Percentiles rank a stretch among this genome's conserved stretches.
phyloP scores from a whole-genome alignment of 148 eudicot species.

The Nepenthes gracilis region DNA sequence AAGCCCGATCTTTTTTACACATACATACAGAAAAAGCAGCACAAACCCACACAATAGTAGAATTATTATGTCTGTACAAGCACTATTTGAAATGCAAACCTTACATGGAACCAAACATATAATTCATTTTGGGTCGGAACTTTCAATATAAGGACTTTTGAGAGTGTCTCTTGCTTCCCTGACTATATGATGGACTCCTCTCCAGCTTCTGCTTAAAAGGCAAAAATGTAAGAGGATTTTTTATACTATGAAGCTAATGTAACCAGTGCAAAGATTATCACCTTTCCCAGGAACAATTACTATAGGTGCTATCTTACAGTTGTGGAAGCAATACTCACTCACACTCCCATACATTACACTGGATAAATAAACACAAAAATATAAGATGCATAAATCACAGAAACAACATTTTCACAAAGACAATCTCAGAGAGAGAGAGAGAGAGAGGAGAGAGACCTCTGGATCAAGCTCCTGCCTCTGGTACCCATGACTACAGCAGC shows the following conservation, averaged over 20 bases:
- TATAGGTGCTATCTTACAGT: slow-evolving; percentile 73
- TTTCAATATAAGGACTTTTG: too few species aligned
- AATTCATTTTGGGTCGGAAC: too few species aligned
- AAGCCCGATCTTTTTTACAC: too few species aligned
- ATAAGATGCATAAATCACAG: neutral
- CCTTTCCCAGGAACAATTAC: slow-evolving; percentile 91
- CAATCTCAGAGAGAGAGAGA: neutral
- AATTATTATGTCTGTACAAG: too few species aligned
- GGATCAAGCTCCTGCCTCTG: slow-evolving; percentile 77
- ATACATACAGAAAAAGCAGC: too few species aligned
- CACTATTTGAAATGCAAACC: too few species aligned
- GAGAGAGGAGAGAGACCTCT: slow-evolving; percentile 32
- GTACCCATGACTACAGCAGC: slow-evolving; percentile 80
- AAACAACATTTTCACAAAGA: neutral
- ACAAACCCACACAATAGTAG: too few species aligned
- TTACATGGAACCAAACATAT: too few species aligned
- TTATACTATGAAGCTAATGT: neutral
- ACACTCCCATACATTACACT: slow-evolving; percentile 95
- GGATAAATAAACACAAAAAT: slow-evolving; percentile 5
- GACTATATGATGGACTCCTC: slow-evolving; percentile 32
- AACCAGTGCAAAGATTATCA: neutral
- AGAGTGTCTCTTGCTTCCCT: too few species aligned
- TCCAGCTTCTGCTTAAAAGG: slow-evolving; percentile 61
- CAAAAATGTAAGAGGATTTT: neutral
- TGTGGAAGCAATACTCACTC: slow-evolving; percentile 79